Conservation (phyloP, 2,329 filamentous ascomycete species). For the Botrytis squamosa region DNA sequence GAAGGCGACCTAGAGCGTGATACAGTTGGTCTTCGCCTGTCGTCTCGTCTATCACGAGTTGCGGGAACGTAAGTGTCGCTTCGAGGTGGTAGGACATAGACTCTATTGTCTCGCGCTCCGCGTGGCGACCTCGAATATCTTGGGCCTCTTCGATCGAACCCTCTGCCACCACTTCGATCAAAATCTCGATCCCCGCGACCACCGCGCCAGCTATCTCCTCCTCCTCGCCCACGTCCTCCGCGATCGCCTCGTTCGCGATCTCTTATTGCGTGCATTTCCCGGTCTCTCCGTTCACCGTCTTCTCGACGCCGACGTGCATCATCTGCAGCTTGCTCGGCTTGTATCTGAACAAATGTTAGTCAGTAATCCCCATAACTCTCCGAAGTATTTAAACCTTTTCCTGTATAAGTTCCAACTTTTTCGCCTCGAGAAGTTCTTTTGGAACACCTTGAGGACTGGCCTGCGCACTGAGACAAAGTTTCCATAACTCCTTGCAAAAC, state of each 20-base stretch:
- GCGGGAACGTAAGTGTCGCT: slow-evolving; percentile 41
- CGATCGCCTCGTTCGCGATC: slow-evolving; percentile 58
- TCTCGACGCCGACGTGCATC: slow-evolving; percentile 70
- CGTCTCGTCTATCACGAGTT: slow-evolving; percentile 35
- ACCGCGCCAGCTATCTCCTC: slow-evolving; percentile 47
- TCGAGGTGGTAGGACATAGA: slow-evolving; percentile 35
- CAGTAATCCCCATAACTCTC: neutral
- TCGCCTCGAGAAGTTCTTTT: slow-evolving; percentile 90
- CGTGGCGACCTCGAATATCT: slow-evolving; percentile 45
- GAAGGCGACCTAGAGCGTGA: slow-evolving; percentile 37
- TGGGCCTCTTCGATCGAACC: slow-evolving; percentile 48
- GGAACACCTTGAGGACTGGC: slow-evolving; percentile 85
- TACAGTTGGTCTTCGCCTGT: slow-evolving; percentile 35
- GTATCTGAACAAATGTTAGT: slow-evolving; percentile 55
- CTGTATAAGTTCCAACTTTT: slow-evolving; percentile 91
- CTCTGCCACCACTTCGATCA: slow-evolving; percentile 45
- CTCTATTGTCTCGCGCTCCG: slow-evolving; percentile 41
- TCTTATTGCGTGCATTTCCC: slow-evolving; percentile 65
- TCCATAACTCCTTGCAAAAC: slow-evolving; percentile 96
- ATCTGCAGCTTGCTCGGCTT: slow-evolving; percentile 79
- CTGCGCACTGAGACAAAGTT: slow-evolving; percentile 85
- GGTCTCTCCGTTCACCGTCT: slow-evolving; percentile 68
- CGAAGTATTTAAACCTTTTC: slow-evolving; percentile 68
- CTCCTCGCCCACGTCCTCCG: slow-evolving; percentile 45
- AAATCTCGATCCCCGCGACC: slow-evolving; percentile 46